Evolutionary conservation across 2,329 filamentous ascomycete genomes (phyloP), one percentile per base, ranked within the genome.

Genomic region (Pestalotiopsis fici): DNA sequence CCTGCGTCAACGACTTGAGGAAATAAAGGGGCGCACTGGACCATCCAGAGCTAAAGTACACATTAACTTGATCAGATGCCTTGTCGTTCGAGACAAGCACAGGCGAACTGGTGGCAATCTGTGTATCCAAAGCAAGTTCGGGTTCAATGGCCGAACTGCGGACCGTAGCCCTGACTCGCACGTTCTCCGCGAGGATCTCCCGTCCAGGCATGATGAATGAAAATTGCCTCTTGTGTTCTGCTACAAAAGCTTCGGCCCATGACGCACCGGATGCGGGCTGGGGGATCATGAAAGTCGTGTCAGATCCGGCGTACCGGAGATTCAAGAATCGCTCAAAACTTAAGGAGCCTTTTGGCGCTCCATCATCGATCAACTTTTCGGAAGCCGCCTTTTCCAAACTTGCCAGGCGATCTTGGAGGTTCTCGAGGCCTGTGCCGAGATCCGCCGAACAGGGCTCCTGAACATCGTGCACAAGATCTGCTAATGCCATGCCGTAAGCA

Each of bases 401-500:
- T 39, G 4, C 13, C 9, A 35, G 35, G 3, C 43, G 28, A 18
- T 61, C 37, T 12, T 28, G 55, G 13, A 39, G n/a, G 7, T n/a
- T 31, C 18, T 31, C 31, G 6, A 63, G n/a, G 7, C 15, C 25
- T 7, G 54, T 21, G 3, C 9, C 9, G 9, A 59, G 12, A 27
- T 59, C 18, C 13, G 31, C 60, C 1, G 65, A 63, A 9, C 43
- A 57, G 25, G 60, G 65, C 7, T 59, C 35, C 35, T 67, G 65
- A 3, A 63, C 35, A 37, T 67, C 65, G 25, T 64, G 65, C 3
- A 67, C 65, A 2, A 67, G 67, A 25, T 72, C 69, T 39, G 71
- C 71, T 4, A 82, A 74, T 1, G 80, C 77, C 70, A 84, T 82
- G 13, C 82, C 82, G 64, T 83, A 83, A 0, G 82, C 83, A 0